phyloP scores from a whole-genome alignment of 192 early-diverging fungal species.

The Linnemannia zychae region DNA sequence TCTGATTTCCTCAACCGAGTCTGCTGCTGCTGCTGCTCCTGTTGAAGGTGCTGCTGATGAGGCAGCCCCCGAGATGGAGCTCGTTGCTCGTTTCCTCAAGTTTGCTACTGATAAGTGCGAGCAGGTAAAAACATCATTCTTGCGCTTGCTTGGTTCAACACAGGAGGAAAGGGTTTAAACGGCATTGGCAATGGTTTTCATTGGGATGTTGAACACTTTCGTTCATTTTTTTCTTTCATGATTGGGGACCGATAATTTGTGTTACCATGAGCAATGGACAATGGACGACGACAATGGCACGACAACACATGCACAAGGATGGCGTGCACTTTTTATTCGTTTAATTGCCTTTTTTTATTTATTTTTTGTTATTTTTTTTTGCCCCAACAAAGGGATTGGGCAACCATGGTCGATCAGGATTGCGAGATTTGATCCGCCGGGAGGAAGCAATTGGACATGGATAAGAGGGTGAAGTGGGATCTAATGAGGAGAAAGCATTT shows the following conservation, averaged over 20 bases:
- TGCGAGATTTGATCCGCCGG: not conserved
- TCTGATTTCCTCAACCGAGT: slow-evolving; percentile 39
- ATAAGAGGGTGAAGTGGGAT: not conserved
- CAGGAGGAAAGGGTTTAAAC: not conserved
- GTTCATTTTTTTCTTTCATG: not conserved
- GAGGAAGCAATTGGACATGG: not conserved
- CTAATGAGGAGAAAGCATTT: not conserved
- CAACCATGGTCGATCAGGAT: not conserved
- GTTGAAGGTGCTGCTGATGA: slow-evolving; percentile 64
- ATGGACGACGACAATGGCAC: not conserved
- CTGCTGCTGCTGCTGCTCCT: slow-evolving; percentile 47
- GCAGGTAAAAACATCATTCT: slow-evolving; percentile 28
- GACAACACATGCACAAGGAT: not conserved
- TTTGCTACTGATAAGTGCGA: slow-evolving; percentile 67
- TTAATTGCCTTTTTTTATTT: no score
- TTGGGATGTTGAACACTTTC: not conserved
- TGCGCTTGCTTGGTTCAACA: not conserved
- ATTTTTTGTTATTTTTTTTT: not conserved
- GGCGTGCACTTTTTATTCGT: not conserved
- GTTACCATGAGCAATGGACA: no score
- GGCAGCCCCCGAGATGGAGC: slow-evolving; percentile 73
- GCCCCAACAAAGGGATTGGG: not conserved
- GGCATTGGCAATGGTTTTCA: not conserved
- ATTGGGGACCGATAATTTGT: slow-evolving; percentile 16
- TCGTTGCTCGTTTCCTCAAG: slow-evolving; percentile 79